Conservation (phyloP, 768 basidiomycete genomes). For the Tulasnella sp. region DNA sequence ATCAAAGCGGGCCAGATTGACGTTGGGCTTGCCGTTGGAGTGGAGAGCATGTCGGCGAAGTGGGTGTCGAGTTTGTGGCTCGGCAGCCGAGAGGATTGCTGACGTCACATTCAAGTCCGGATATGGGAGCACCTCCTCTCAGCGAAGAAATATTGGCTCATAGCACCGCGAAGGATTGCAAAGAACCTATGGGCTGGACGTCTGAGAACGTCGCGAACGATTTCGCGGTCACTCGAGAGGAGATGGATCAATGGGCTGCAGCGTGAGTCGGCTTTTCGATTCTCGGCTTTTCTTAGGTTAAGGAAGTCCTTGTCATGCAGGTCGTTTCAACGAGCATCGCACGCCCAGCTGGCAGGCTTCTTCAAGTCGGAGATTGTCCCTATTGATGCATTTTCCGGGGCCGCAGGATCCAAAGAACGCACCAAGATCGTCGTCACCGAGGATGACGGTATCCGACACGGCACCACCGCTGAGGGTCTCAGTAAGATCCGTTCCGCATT, state of each 20-base stretch:
- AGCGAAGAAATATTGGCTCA: constrained; percentile 35
- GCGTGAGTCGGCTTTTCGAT: constrained; percentile 31
- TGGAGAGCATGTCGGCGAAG: constrained; percentile 35
- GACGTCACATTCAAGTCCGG: constrained; percentile 25
- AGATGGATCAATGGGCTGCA: constrained; percentile 73
- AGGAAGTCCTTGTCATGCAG: constrained; percentile 20
- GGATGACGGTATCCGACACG: constrained; percentile 76
- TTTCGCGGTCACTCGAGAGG: constrained; percentile 64
- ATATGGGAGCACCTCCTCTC: constrained; percentile 29
- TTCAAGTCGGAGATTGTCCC: constrained; percentile 73
- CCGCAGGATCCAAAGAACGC: constrained; percentile 31
- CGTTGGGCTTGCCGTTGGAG: constrained; percentile 51
- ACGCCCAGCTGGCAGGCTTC: constrained; percentile 61
- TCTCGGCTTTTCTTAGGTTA: neutral
- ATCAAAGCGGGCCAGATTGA: constrained; percentile 75
- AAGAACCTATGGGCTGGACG: constrained; percentile 83
- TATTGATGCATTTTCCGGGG: constrained; percentile 41
- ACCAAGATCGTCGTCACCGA: constrained; percentile 50
- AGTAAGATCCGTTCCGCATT: constrained; percentile 69
- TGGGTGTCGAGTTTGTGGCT: constrained; percentile 22
- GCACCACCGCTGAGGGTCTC: constrained; percentile 64
- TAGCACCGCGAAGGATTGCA: constrained; percentile 35
- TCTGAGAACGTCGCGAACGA: constrained; percentile 80
- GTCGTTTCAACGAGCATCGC: constrained; percentile 76
- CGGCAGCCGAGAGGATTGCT: neutral